A percentile compares a stretch with the other conserved stretches of the same genome.
Conservation (phyloP, 768 basidiomycete genomes). For the Boletus subcaerulescens region DNA sequence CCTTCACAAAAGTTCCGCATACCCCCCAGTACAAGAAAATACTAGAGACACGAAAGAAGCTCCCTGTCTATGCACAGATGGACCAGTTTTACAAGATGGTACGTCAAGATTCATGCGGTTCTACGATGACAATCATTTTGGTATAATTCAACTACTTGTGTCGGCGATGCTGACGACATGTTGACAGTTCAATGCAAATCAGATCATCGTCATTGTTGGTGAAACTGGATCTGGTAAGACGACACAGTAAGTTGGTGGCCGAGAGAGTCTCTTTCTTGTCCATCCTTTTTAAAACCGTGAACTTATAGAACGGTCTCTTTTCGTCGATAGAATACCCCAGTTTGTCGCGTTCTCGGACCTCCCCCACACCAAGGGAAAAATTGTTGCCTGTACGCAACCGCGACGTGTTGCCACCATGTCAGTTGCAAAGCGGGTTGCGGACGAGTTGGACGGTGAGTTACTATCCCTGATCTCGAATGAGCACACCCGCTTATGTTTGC, state of each 20-base stretch:
- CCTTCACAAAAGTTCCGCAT: conserved; percentile 82
- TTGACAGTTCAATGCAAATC: conserved; percentile 41
- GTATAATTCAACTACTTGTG: background rate
- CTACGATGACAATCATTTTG: background rate
- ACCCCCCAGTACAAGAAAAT: conserved; percentile 84
- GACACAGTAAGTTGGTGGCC: conserved; percentile 68
- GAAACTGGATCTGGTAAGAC: conserved; percentile 97
- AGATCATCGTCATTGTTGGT: conserved; percentile 88
- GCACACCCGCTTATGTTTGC: conserved; percentile 3
- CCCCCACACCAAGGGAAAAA: conserved; percentile 83
- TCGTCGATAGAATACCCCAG: conserved; percentile 79
- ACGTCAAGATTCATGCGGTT: conserved; percentile 28
- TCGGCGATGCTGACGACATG: background rate
- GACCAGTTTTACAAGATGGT: conserved; percentile 88
- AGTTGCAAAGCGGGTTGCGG: conserved; percentile 96
- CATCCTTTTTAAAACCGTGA: conserved; percentile 16
- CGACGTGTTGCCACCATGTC: conserved; percentile 97
- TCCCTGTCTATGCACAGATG: conserved; percentile 93
- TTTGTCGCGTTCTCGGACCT: conserved; percentile 93
- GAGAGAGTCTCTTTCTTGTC: conserved; percentile 19
- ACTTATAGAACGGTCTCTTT: conserved; percentile 30
- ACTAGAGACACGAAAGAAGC: conserved; percentile 75
- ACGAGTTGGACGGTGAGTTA: conserved; percentile 93
- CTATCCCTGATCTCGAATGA: background rate
- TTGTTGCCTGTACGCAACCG: conserved; percentile 97